A percentile compares a stretch with the other conserved stretches of the same genome.
Conservation (phyloP, 331 rosid species). For the Pyrus hybrid region DNA sequence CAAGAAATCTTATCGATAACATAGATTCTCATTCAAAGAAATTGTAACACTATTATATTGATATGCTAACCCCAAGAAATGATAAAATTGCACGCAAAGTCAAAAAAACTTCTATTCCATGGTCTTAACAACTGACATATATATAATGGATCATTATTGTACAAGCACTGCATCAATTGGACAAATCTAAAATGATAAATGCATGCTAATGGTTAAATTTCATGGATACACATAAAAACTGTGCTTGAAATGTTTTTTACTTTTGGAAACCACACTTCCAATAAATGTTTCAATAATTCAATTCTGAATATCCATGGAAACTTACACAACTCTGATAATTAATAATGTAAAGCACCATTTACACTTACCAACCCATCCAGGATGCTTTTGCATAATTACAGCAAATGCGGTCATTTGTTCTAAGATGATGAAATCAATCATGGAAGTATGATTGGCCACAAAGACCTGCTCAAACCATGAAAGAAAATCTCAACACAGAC, state of each 20-base stretch:
- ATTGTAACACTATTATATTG: neutral
- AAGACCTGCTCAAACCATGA: conserved; percentile 60
- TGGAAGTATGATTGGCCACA: conserved; percentile 96
- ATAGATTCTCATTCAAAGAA: neutral
- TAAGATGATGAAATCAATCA: conserved; percentile 96
- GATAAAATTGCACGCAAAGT: neutral
- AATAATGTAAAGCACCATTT: neutral
- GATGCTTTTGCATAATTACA: conserved; percentile 97
- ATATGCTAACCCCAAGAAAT: neutral
- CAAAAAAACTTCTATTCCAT: neutral
- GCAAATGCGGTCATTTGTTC: conserved; percentile 99
- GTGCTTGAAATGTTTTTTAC: neutral
- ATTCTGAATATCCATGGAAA: neutral
- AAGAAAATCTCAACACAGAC: neutral
- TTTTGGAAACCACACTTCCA: neutral
- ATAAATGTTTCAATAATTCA: neutral
- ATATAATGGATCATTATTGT: neutral
- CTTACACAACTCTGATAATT: neutral
- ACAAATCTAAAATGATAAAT: neutral
- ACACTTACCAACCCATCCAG: conserved; percentile 98
- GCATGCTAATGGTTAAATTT: neutral
- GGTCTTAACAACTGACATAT: neutral
- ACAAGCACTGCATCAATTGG: neutral
- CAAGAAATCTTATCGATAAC: neutral
- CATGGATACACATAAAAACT: neutral